Conservation (phyloP, 108 stramenopile genomes). For the Craspedostauros australis region DNA sequence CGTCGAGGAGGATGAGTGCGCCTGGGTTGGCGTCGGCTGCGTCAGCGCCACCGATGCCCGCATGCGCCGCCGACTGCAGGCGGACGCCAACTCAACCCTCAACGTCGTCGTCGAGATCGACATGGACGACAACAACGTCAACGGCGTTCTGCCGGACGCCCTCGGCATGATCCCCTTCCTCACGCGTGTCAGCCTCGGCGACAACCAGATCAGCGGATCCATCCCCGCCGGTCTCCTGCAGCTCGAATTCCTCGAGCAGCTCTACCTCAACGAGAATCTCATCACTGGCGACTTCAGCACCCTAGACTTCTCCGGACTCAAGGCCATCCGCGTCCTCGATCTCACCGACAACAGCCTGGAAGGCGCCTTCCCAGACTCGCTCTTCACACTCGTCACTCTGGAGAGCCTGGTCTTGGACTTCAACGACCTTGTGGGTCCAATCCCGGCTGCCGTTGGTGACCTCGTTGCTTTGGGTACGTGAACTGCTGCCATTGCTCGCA, state of each 20-base stretch:
- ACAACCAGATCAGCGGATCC: conserved; percentile 31
- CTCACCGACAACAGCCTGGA: conserved; percentile 16
- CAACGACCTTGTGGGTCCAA: conserved; percentile 30
- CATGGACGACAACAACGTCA: conserved; percentile 15
- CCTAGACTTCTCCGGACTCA: conserved; percentile 11
- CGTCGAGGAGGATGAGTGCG: conserved; percentile 61
- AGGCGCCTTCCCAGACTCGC: conserved; percentile 21
- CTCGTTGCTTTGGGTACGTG: too few relatives aligned
- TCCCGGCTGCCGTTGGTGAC: conserved; percentile 40
- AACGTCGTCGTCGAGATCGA: conserved; percentile 16
- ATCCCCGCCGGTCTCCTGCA: conserved; percentile 14
- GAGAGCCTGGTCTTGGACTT: conserved; percentile 8
- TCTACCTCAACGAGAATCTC: conserved; percentile 37
- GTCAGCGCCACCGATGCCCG: not conserved
- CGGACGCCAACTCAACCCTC: not conserved
- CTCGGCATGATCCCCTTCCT: conserved; percentile 6
- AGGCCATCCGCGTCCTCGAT: conserved; percentile 12
- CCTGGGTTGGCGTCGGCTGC: conserved; percentile 51
- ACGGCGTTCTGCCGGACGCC: conserved; percentile 2
- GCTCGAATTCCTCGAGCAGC: conserved; percentile 3
- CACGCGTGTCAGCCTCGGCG: conserved; percentile 19
- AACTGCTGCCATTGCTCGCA: too few relatives aligned
- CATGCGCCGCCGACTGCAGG: not conserved
- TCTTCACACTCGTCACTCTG: conserved; percentile 5
- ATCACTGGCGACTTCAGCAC: conserved; percentile 18